Evolutionary conservation across 2,329 filamentous ascomycete species (phyloP).

Genomic region (Cordyceps cateniannulata): DNA sequence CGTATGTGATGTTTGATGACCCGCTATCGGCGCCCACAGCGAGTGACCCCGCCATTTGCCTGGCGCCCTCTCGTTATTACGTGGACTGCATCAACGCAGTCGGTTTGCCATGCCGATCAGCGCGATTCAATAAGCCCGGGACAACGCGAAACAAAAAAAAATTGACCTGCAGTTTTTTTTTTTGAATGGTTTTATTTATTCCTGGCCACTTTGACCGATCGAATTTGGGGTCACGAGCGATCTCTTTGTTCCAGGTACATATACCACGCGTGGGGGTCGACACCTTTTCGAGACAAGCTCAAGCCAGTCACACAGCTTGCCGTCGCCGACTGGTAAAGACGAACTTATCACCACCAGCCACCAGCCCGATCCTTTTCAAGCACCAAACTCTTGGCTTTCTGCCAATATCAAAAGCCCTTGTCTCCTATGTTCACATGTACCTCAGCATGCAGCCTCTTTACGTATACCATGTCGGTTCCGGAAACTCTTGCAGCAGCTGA

Average conservation of each 20-base stretch:
- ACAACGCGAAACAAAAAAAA: background rate
- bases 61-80: background rate
- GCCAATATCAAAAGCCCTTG: background rate
- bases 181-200: background rate
- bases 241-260: background rate
- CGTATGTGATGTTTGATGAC: background rate
- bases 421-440: background rate
- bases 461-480: conserved; percentile 57
- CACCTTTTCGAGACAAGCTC: background rate
- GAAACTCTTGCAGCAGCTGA: conserved; percentile 48
- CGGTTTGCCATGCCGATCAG: background rate
- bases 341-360: background rate
- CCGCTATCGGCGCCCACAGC: background rate
- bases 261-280: no score
- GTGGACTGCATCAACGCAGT: background rate
- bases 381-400: background rate
- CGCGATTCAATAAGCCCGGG: background rate
- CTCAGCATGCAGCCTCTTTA: conserved; percentile 19
- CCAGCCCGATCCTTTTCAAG: background rate
- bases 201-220: background rate
- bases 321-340: background rate
- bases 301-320: background rate
- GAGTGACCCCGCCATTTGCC: background rate
- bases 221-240: background rate
- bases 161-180: background rate